Evolutionary conservation across 2,329 filamentous ascomycete species (phyloP), one percentile per base, ranked within the genome.

Genomic region (Emmonsiellopsis sp.): DNA sequence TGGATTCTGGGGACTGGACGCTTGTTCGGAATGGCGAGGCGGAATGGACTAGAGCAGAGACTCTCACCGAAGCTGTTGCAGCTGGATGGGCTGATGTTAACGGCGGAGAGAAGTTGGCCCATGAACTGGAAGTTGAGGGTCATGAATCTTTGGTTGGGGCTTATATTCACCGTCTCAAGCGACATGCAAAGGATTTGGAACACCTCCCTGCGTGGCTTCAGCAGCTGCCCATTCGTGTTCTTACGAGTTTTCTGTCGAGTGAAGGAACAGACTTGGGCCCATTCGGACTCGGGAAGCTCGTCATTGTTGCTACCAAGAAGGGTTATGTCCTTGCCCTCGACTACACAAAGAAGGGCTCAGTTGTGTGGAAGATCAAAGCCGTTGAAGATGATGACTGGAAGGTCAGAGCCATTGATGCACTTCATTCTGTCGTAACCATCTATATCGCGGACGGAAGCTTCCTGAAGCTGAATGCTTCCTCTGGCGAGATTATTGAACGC

Each of bases 231-330:
- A 72, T 77, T 43, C 82, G 84, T 26, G 71, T 96, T 11, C 63
- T 90, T 2, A 79, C 79, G 56, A 85, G 82, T 58, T 74, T 89
- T 13, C 65, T 84, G 7, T 61, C 71, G 6, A 71, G 71, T 30
- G 81, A 83, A 34, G 79, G 80, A 0, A 76, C 79, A 7, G 72
- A 76, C 13, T 57, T 73, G 15, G 65, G 69, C 46, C 82, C 78
- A 40, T 97, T 97, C 67, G 92, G 92, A 4, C 92, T 96, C 70
- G 85, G 88, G 68, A 95, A 95, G 70, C 74, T 92, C 34, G 80
- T 91, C 5, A 76, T 96, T 54, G 75, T 95, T 50, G 90, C 86
- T 5, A 95, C 91, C 1, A 79, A 82, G 52, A 84, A 83, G 54
- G 91, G 91, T 11, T 84, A 87, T 59, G 73, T 97, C 15, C 86